These are phyloP conservation scores for Coleophoma crateriformis DNA, from an alignment of 2,329 filamentous ascomycete genomes.

Conservation along the genomic window DNA sequence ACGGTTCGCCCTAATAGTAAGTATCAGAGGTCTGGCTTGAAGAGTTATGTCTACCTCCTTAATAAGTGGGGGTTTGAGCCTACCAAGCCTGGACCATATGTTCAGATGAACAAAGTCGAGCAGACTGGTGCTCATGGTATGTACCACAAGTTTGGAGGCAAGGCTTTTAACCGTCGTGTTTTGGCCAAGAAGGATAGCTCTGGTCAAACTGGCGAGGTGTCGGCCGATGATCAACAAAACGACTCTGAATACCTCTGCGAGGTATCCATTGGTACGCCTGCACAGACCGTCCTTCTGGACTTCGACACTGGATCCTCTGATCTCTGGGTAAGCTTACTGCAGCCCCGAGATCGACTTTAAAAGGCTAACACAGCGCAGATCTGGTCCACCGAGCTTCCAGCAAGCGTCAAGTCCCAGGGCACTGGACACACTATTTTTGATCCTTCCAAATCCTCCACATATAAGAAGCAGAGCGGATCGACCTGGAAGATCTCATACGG, in stretches of 20 bases:
- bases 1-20: constrained; percentile 50
- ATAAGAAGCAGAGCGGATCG: constrained; percentile 38
- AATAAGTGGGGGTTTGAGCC: constrained; percentile 59
- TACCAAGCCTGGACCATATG: constrained; percentile 57
- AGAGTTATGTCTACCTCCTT: constrained; percentile 57
- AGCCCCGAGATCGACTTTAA: not conserved
- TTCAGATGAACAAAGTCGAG: constrained; percentile 37
- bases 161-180: constrained; percentile 37
- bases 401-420: constrained; percentile 24
- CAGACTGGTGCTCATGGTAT: constrained; percentile 34
- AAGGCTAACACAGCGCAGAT: constrained; percentile 33
- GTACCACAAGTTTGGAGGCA: constrained; percentile 42
- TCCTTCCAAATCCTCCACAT: constrained; percentile 55
- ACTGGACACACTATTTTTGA: constrained; percentile 51
- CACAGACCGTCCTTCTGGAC: constrained; percentile 55
- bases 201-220: constrained; percentile 39
- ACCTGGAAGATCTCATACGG: constrained; percentile 65
- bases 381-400: constrained; percentile 45
- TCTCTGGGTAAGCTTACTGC: constrained; percentile 49
- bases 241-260: constrained; percentile 60
- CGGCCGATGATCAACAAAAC: constrained; percentile 61
- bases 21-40: constrained; percentile 52
- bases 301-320: constrained; percentile 70
- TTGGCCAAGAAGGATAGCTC: constrained; percentile 38
- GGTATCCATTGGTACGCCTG: constrained; percentile 59